Evolutionary conservation across 1,139 yeast species (phyloP).

Genomic region (Candida albicans): DNA sequence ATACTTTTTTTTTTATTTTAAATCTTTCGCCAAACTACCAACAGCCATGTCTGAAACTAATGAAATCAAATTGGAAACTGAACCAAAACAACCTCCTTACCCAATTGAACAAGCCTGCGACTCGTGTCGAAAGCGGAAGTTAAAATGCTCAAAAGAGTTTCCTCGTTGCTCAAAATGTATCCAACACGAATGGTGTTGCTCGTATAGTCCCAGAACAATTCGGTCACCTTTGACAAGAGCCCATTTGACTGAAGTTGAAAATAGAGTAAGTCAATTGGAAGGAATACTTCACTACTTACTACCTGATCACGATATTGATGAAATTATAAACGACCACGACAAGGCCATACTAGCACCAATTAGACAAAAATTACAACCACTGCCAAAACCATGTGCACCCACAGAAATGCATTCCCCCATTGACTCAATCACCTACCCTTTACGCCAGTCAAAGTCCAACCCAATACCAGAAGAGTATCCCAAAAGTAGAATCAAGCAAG

Average conservation of each 20-base stretch:
- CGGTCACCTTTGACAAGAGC: constrained; percentile 83
- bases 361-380: constrained; percentile 7
- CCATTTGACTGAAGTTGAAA: constrained; percentile 75
- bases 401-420: constrained; percentile 11
- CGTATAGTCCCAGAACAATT: constrained; percentile 73
- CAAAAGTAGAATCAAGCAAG: constrained; percentile 38
- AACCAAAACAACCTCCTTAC: constrained; percentile 8
- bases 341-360: constrained; percentile 21
- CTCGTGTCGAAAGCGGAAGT: constrained; percentile 57
- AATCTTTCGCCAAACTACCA: no score
- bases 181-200: constrained; percentile 71
- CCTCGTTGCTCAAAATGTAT: constrained; percentile 80
- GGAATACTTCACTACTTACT: constrained; percentile 44
- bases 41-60: no score
- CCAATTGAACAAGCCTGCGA: constrained; percentile 55
- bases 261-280: constrained; percentile 57
- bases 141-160: constrained; percentile 59
- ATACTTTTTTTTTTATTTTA: no score
- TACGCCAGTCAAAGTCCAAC: constrained; percentile 14
- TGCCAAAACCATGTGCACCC: not conserved
- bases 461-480: constrained; percentile 8
- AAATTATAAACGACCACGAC: constrained; percentile 29
- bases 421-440: constrained; percentile 7
- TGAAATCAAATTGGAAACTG: not conserved
- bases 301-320: constrained; percentile 25